Base-by-base conservation (phyloP, 2,329 filamentous ascomycete species). In the Albifimbria verrucaria region DNA sequence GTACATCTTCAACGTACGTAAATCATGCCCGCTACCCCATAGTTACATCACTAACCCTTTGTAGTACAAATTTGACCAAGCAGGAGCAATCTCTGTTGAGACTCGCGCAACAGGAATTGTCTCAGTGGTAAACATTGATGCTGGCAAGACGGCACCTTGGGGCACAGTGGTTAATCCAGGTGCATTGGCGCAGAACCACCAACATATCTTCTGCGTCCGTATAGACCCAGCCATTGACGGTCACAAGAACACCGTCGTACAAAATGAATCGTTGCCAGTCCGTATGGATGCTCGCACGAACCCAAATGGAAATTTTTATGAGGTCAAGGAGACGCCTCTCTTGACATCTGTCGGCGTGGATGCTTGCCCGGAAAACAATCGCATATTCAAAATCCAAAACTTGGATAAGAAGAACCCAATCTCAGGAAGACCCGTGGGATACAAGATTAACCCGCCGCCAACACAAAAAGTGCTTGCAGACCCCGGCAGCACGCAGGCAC, bases 151-250 rank as follows among this genome's bases (percentile, higher is more conserved):
- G 3, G 68, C 68, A 11, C 73, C 72, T 0, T 87, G 80, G 62
- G 84, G 83, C 10, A 88, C 82, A 42, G 77, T 87, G n/a, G 85
- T 90, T 1, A 77, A 78, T 0, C 79, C 81, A 0, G 83, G 84
- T 0, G 79, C 84, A 2, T 72, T 86, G 23, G 86, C 85, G 0
- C 83, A 85, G 54, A 86, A 88, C 67, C 86, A 89, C 59, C 86
- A 89, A 64, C 86, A 89, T 70, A 78, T 89, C 53, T 89, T 89
- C 66, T 81, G 76, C n/a, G 69, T 85, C 21, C 79, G 85, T 2
- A 80, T 89, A 18, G 86, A 89, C 59, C 83, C 85, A 1, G 81
- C 83, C 47, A 72, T 88, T 45, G 84, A 88, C 62, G 83, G 84
- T 0, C 73, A 80, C 57, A 70, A 72, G 21, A 88, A 88, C 66